Evolutionary conservation across 2,329 filamentous ascomycete species (phyloP).

Genomic region (Venturiaceae sp.): DNA sequence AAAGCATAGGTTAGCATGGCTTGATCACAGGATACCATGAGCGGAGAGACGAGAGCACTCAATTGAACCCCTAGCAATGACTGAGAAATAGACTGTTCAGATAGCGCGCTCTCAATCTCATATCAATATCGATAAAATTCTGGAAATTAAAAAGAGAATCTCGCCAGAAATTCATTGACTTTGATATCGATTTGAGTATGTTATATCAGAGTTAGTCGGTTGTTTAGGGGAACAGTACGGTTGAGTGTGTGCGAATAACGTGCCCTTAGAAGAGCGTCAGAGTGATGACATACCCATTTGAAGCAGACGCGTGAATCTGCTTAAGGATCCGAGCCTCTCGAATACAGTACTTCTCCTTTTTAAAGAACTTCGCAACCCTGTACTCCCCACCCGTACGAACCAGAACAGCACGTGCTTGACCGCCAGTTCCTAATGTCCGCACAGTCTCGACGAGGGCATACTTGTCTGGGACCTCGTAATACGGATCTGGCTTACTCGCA

Average conservation of each 20-base stretch:
- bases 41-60: too few relatives aligned
- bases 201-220: too few relatives aligned
- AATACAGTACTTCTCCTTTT: not conserved
- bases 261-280: too few relatives aligned
- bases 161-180: not conserved
- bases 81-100: too few relatives aligned
- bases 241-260: too few relatives aligned
- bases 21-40: too few relatives aligned
- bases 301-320: not conserved
- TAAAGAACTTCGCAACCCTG: not conserved
- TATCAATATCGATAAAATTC: too few relatives aligned
- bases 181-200: too few relatives aligned
- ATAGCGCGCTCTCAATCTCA: too few relatives aligned
- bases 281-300: not conserved
- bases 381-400: not conserved
- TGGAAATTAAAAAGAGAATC: not conserved
- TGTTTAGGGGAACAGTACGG: too few relatives aligned
- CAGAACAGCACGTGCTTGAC: not conserved
- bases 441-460: not conserved
- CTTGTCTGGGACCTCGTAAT: not conserved
- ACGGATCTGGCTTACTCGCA: not conserved
- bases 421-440: not conserved
- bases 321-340: not conserved
- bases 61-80: too few relatives aligned
- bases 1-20: too few relatives aligned